phyloP scores from a whole-genome alignment of 176 grass and related monocot species.

The Eragrostis curvula region DNA sequence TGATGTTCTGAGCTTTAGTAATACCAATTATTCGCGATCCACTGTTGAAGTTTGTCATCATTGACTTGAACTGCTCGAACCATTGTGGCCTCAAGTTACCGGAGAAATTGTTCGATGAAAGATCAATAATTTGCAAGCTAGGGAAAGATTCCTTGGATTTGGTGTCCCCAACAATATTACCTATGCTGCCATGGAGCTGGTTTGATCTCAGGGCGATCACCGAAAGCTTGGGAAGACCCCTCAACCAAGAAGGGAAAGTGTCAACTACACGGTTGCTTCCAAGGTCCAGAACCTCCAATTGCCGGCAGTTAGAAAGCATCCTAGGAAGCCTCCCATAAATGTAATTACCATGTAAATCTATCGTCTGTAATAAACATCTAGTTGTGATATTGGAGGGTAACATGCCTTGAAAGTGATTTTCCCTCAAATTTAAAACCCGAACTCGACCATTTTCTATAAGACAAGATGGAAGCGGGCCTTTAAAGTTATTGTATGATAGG shows the following conservation, averaged over 20 bases:
- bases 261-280: constrained; percentile 8
- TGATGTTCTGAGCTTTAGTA: no score
- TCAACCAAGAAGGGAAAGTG: constrained; percentile 29
- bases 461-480: neutral
- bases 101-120: constrained; percentile 15
- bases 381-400: neutral
- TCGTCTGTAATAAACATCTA: neutral
- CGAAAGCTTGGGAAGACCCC: neutral
- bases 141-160: neutral
- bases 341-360: constrained; percentile 39
- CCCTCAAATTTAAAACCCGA: constrained; percentile 8
- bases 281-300: constrained; percentile 20
- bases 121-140: constrained; percentile 41
- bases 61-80: neutral
- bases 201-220: constrained; percentile 33
- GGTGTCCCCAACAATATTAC: neutral
- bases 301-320: neutral
- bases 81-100: constrained; percentile 2
- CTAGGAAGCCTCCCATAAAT: neutral
- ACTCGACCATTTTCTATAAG: neutral
- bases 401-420: constrained; percentile 36
- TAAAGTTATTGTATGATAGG: constrained; percentile 43
- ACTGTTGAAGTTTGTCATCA: neutral
- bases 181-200: neutral
- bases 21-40: fast-evolving